Evolutionary conservation across 2,329 filamentous ascomycete species (phyloP), one percentile per base, ranked within the genome.

Genomic region (Ophiosphaerella herpotricha): DNA sequence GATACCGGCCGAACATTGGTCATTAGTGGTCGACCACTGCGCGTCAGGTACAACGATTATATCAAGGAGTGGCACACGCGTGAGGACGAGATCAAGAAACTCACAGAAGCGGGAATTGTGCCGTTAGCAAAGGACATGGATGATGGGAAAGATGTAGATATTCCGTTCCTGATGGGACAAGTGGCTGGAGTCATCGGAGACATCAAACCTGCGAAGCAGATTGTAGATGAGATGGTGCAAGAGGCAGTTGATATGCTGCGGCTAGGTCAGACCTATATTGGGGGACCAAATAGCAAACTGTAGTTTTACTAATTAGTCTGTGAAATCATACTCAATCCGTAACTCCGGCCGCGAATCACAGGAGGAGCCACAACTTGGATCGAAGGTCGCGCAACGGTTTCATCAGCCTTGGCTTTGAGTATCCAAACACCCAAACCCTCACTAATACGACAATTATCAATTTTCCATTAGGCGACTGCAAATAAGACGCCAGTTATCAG

Each of bases 121-220:
- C 93, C 93, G 1, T 78, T 97, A 56, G 84, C 88, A 75, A 81
- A 90, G 67, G 93, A 97, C 68, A 78, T 96, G 65, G 90, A 96
- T 42, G 81, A 91, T 46, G 89, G 88, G 1, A 87, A 86, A 47
- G 91, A 96, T 35, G 78, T 96, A 11, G 93, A 97, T 67, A 78
- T 89, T 48, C 93, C 93, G 11, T 91, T 93, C 74, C 71, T 97
- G 66, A 97, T 97, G 93, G 93, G 93, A 1, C 91, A 96, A 77
- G 92, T 97, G 7, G 89, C 91, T 1, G 92, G 89, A 1, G 82
- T 86, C 1, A 89, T 97, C 49, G 74, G 77, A 31, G 85, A 87
- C 59, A 84, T 97, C 52, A 85, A 94, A 78, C 91, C 92, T 0
- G 93, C 93, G 0, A 82, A 78, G 39, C 82, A 87, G 57, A 96